Conservation (phyloP, 2,329 filamentous ascomycete genomes). For the Ophiostoma australiae region DNA sequence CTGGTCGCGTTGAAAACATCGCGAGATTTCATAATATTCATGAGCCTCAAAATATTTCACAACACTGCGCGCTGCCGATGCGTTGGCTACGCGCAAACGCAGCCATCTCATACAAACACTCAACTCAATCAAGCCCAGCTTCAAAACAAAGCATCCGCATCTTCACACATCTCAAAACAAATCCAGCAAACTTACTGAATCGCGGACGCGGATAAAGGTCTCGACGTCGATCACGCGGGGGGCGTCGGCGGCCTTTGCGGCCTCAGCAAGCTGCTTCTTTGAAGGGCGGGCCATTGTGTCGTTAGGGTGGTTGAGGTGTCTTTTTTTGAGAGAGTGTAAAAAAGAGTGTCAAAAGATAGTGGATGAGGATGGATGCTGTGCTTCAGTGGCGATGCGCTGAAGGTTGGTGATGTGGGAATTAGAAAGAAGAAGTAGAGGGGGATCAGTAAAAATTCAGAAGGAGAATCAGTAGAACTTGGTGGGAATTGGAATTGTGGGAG, state of each 20-base stretch:
- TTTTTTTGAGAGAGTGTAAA: slow-evolving; percentile 17
- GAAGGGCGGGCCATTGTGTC: slow-evolving; percentile 30
- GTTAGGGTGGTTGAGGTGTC: slow-evolving; percentile 23
- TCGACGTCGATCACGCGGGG: slow-evolving; percentile 59
- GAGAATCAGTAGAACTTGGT: slow-evolving; percentile 10
- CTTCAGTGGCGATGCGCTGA: slow-evolving; percentile 27
- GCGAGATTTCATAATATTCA: background rate
- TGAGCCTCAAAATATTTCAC: background rate
- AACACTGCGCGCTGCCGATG: background rate
- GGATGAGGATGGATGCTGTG: slow-evolving; percentile 14
- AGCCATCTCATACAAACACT: background rate
- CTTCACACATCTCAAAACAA: background rate
- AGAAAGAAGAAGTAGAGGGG: background rate
- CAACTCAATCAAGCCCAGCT: background rate
- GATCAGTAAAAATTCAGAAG: slow-evolving; percentile 9
- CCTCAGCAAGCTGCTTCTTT: slow-evolving; percentile 31
- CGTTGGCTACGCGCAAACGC: background rate
- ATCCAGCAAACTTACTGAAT: slow-evolving; percentile 60
- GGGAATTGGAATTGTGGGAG: background rate
- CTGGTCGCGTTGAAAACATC: background rate
- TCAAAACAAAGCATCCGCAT: background rate
- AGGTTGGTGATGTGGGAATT: slow-evolving; percentile 23
- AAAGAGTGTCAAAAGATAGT: background rate
- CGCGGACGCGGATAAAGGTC: slow-evolving; percentile 73
- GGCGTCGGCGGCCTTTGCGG: slow-evolving; percentile 35